These are phyloP conservation scores for Pseudozyma hubeiensis DNA, from an alignment of 1,284 basidiomycete species.

Conservation along the genomic window DNA sequence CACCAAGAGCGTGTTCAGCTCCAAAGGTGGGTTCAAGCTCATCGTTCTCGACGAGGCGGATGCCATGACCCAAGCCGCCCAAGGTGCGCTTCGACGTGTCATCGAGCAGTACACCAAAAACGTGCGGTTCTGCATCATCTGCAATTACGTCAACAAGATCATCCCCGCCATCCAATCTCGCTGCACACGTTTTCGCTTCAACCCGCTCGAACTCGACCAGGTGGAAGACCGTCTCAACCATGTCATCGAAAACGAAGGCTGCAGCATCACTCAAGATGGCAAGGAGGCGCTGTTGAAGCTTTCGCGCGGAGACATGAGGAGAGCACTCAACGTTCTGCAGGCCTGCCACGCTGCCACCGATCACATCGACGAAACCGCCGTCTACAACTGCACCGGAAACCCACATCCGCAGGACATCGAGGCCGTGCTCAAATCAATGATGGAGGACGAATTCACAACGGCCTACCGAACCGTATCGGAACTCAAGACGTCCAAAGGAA, in stretches of 20 bases:
- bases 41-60: conserved; percentile 99
- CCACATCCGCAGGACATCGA: conserved; percentile 95
- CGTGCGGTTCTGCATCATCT: conserved; percentile 98
- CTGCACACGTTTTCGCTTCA: conserved; percentile 94
- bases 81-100: conserved; percentile 92
- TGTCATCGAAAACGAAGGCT: conserved; percentile 86
- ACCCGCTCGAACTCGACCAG: conserved; percentile 87
- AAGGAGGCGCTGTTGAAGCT: conserved; percentile 89
- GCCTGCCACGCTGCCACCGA: conserved; percentile 98
- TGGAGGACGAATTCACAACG: conserved; percentile 94
- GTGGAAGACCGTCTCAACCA: conserved; percentile 83
- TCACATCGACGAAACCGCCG: conserved; percentile 83
- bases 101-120: conserved; percentile 99
- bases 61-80: conserved; percentile 99
- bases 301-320: conserved; percentile 95
- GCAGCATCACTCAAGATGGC: conserved; percentile 86
- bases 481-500: conserved; percentile 89
- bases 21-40: conserved; percentile 79
- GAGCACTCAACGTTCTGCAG: conserved; percentile 94
- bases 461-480: conserved; percentile 85
- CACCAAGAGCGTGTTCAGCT: conserved; percentile 83
- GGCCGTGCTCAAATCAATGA: conserved; percentile 92
- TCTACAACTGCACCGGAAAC: conserved; percentile 96
- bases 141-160: conserved; percentile 99
- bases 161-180: conserved; percentile 97